Evolutionary conservation across 352 stramenopile species (phyloP).

Genomic region (Vaucheria bursata): DNA sequence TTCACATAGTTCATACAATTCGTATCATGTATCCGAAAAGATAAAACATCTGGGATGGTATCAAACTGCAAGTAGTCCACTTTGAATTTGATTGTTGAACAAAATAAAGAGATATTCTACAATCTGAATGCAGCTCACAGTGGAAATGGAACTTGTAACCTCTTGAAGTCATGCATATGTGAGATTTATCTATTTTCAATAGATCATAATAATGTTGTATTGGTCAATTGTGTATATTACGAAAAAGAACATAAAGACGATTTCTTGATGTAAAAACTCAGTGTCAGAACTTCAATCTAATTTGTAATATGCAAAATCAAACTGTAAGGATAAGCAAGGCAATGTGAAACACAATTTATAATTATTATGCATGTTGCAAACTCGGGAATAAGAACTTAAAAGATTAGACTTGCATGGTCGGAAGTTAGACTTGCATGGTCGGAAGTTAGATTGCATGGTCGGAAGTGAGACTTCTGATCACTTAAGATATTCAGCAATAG

Average conservation of each 20-base stretch:
- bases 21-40: slow-evolving; percentile 54
- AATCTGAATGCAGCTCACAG: slow-evolving; percentile 22
- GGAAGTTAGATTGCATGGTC: too few species aligned
- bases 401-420: too few species aligned
- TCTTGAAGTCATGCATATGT: slow-evolving; percentile 17
- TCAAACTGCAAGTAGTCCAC: slow-evolving; percentile 81
- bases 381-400: too few species aligned
- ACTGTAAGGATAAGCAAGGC: too few species aligned
- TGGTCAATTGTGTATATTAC: too few species aligned
- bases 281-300: slow-evolving; percentile 49
- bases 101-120: slow-evolving; percentile 16
- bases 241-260: too few species aligned
- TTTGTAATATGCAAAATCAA: too few species aligned
- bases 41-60: slow-evolving; percentile 57
- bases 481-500: too few species aligned
- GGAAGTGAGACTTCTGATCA: too few species aligned
- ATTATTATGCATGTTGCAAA: too few species aligned
- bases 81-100: slow-evolving; percentile 58
- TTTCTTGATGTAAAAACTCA: slow-evolving; percentile 45
- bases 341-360: too few species aligned
- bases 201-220: slow-evolving; percentile 30
- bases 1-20: not conserved
- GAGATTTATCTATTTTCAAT: slow-evolving; percentile 42
- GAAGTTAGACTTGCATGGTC: too few species aligned
- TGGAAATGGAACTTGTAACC: slow-evolving; percentile 32